A percentile compares a stretch with the other conserved stretches of the same genome.
Evolutionary conservation across 768 basidiomycete genomes (phyloP).

Genomic region (Lentinula aciculospora): DNA sequence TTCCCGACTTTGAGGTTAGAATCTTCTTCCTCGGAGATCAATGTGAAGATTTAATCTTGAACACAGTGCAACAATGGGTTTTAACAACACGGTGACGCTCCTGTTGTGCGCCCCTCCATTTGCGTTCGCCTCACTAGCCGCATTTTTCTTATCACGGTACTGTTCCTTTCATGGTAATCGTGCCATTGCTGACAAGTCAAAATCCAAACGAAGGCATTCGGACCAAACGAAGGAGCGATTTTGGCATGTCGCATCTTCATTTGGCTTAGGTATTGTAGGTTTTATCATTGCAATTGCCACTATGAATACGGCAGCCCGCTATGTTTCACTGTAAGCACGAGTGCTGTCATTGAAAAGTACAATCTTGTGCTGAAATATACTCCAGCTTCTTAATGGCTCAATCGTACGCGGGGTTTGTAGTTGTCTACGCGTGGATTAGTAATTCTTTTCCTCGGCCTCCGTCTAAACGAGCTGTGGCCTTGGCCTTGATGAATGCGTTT

Average conservation of each 20-base stretch:
- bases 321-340: constrained; percentile 56
- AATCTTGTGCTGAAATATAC: not conserved
- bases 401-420: constrained; percentile 65
- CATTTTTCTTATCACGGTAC: constrained; percentile 47
- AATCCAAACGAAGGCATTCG: constrained; percentile 61
- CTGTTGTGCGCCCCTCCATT: constrained; percentile 81
- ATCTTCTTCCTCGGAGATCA: no score
- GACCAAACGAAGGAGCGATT: constrained; percentile 73
- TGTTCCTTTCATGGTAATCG: no score
- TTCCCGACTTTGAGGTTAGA: constrained; percentile 63
- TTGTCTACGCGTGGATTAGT: constrained; percentile 49
- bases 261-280: constrained; percentile 62
- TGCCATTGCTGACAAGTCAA: no score
- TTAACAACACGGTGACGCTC: constrained; percentile 56
- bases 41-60: not conserved
- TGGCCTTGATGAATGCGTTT: constrained; percentile 78
- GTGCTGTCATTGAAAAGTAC: not conserved
- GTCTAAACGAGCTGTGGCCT: constrained; percentile 76
- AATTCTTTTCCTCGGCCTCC: constrained; percentile 65
- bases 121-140: constrained; percentile 54
- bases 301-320: constrained; percentile 63
- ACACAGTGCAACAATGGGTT: constrained; percentile 57
- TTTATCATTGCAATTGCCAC: constrained; percentile 70
- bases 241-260: constrained; percentile 56
- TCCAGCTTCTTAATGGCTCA: constrained; percentile 72